These are phyloP conservation scores for Aphanomyces euteiches DNA, from an alignment of 352 stramenopile species.

Conservation along the genomic window DNA sequence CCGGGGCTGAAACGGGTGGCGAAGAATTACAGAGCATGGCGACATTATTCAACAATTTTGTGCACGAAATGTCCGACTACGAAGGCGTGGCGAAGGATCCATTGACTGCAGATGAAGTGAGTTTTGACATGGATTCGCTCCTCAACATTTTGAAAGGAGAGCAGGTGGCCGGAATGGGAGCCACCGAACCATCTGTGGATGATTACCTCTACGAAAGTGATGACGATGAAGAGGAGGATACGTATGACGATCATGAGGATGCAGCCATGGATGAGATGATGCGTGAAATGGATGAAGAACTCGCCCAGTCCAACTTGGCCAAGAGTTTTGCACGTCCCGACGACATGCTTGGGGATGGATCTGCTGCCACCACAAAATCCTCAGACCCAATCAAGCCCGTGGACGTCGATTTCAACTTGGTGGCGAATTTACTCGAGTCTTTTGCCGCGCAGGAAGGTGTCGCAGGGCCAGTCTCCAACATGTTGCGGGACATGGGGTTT, in stretches of 20 bases:
- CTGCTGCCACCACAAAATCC: not conserved
- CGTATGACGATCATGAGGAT: conserved; percentile 38
- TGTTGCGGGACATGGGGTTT: conserved; percentile 49
- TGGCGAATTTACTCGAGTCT: conserved; percentile 78
- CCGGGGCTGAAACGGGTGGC: conserved; percentile 36
- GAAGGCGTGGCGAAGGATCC: conserved; percentile 47
- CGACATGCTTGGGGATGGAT: not conserved
- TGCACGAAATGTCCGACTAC: conserved; percentile 53
- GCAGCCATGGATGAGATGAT: conserved; percentile 48
- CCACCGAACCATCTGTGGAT: conserved; percentile 35
- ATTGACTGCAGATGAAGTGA: conserved; percentile 46
- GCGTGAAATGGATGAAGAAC: conserved; percentile 72
- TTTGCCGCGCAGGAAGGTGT: conserved; percentile 72
- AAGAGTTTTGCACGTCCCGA: conserved; percentile 49
- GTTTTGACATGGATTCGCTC: conserved; percentile 67
- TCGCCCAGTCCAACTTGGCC: conserved; percentile 47
- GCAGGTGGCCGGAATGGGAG: conserved; percentile 32
- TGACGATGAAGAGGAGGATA: conserved; percentile 32
- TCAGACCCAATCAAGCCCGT: conserved; percentile 44
- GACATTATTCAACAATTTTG: conserved; percentile 71
- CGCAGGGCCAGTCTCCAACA: conserved; percentile 67
- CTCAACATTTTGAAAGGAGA: conserved; percentile 53
- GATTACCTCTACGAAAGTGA: conserved; percentile 39
- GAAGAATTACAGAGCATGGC: conserved; percentile 69
- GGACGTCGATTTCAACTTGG: conserved; percentile 77